A percentile compares a stretch with the other conserved stretches of the same genome.
Evolutionary conservation across 129 eudicot species (phyloP).

Genomic region (Tagetes erecta): DNA sequence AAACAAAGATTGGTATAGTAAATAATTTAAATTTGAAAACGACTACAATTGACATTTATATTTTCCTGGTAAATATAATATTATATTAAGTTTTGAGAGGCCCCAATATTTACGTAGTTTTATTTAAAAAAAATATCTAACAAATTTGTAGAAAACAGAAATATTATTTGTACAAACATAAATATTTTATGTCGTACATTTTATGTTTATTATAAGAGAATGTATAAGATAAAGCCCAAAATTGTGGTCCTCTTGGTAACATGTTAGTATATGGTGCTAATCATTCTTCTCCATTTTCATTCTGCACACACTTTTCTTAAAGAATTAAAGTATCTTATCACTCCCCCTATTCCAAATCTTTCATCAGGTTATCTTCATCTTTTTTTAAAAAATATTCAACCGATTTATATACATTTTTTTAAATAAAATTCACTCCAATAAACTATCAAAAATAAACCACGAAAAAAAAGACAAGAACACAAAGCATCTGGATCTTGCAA

Average conservation of each 20-base stretch:
- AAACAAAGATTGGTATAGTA: too few species aligned
- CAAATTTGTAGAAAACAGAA: neutral
- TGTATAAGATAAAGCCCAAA: neutral
- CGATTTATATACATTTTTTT: too few species aligned
- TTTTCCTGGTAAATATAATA: too few species aligned
- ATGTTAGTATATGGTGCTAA: slow-evolving; percentile 29
- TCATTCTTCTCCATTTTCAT: slow-evolving; percentile 26
- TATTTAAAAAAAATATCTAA: too few species aligned
- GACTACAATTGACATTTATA: too few species aligned
- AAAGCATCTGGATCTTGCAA: slow-evolving; percentile 70
- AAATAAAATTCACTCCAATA: neutral
- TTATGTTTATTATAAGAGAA: neutral
- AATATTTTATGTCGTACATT: neutral
- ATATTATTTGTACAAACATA: neutral
- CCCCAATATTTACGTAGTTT: too few species aligned
- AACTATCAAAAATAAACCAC: neutral
- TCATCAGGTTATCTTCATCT: neutral
- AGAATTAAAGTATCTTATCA: slow-evolving; percentile 9
- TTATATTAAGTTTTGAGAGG: too few species aligned
- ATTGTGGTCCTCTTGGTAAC: slow-evolving; percentile 34
- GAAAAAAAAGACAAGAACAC: slow-evolving; percentile 24
- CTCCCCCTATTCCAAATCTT: slow-evolving; percentile 1
- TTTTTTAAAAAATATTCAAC: too few species aligned
- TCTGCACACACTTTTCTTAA: slow-evolving; percentile 1
- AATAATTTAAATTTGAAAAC: too few species aligned